A percentile compares a stretch with the other conserved stretches of the same genome.
Evolutionary conservation across 208 protist genomes (phyloP).

Genomic region (Acanthamoeba sp.): DNA sequence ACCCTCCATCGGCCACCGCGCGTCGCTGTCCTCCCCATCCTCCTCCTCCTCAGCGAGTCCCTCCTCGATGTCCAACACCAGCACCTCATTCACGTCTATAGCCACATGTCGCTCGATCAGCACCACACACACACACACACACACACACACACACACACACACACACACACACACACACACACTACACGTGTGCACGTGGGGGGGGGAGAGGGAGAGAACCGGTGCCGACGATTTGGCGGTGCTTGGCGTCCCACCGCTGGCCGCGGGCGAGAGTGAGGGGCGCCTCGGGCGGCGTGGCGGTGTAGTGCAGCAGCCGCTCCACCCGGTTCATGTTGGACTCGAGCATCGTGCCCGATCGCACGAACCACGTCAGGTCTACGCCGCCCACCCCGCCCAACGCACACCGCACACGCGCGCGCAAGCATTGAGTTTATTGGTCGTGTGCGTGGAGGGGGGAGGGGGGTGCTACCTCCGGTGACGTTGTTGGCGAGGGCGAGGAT

Average conservation of each 20-base stretch:
- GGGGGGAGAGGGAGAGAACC: no score
- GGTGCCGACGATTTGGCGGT: background rate
- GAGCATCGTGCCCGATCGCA: conserved; percentile 73
- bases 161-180: background rate
- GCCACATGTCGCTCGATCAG: no score
- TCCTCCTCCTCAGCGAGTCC: background rate
- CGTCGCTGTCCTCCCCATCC: background rate
- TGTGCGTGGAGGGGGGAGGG: background rate
- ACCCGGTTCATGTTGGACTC: conserved; percentile 85
- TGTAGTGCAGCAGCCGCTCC: conserved; percentile 87
- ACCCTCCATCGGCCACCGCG: conserved; percentile 23
- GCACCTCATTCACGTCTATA: background rate
- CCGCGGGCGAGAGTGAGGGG: background rate
- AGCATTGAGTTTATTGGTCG: no score
- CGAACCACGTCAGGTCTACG: conserved; percentile 30
- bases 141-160: background rate
- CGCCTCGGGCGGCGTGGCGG: conserved; percentile 63
- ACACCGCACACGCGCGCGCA: no score
- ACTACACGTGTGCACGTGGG: no score
- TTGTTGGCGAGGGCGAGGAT: background rate
- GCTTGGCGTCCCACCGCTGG: background rate
- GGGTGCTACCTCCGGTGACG: background rate
- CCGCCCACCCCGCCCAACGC: background rate
- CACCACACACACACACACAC: background rate
- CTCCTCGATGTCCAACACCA: background rate